These are phyloP conservation scores for Fusarium xyrophilum DNA, from an alignment of 2,329 filamentous ascomycete species.

Conservation along the genomic window DNA sequence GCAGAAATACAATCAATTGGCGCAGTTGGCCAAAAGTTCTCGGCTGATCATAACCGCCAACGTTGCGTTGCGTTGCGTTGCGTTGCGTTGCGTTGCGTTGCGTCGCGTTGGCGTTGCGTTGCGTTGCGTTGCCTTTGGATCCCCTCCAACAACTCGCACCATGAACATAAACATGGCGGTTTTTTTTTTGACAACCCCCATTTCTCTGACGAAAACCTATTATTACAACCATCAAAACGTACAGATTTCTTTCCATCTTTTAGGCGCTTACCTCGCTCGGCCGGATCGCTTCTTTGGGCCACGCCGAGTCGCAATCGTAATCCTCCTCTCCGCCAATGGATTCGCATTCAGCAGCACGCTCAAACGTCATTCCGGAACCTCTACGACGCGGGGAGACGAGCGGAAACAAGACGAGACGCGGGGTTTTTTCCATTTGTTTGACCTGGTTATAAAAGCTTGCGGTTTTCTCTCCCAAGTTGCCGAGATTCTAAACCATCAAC, in stretches of 20 bases:
- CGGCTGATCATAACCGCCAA: slow-evolving; percentile 26
- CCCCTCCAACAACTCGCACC: slow-evolving; percentile 19
- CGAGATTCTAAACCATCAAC: slow-evolving; percentile 11
- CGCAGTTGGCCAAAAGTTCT: slow-evolving; percentile 17
- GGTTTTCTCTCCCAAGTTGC: slow-evolving; percentile 17
- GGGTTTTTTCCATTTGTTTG: slow-evolving; percentile 11
- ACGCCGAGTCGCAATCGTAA: slow-evolving; percentile 27
- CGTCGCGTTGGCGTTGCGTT: too few relatives aligned
- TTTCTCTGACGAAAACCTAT: slow-evolving; percentile 36
- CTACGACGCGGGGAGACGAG: slow-evolving; percentile 26
- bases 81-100: background rate
- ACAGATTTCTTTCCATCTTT: slow-evolving; percentile 3
- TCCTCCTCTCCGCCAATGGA: slow-evolving; percentile 28
- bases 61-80: background rate
- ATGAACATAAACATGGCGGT: slow-evolving; percentile 31
- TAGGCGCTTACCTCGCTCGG: slow-evolving; percentile 32
- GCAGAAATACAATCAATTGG: background rate
- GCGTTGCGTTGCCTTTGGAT: background rate
- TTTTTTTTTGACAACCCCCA: slow-evolving; percentile 32
- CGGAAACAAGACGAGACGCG: slow-evolving; percentile 17
- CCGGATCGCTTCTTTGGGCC: slow-evolving; percentile 32
- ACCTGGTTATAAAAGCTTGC: slow-evolving; percentile 22
- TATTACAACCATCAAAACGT: slow-evolving; percentile 7
- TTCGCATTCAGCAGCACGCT: slow-evolving; percentile 25
- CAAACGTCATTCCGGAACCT: slow-evolving; percentile 33